Conservation (phyloP, 2,329 filamentous ascomycete genomes). For the Colletotrichum spaethianum region DNA sequence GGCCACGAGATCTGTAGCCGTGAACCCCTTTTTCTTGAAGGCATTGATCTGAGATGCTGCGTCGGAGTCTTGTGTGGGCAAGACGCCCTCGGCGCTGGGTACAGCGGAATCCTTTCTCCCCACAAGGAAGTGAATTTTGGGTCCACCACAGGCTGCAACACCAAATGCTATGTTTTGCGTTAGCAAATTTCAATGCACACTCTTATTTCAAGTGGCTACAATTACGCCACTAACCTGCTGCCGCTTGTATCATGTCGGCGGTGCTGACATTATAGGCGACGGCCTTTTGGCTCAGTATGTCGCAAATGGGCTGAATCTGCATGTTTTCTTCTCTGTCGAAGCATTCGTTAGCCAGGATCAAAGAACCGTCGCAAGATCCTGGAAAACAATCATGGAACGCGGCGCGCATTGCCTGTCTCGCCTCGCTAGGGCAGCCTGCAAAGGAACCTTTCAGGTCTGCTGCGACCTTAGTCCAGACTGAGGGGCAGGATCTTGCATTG, state of each 20-base stretch:
- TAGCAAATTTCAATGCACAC: not conserved
- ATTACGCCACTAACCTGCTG: conserved; percentile 10
- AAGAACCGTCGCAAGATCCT: conserved; percentile 23
- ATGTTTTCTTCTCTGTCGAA: conserved; percentile 26
- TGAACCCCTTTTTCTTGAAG: conserved; percentile 29
- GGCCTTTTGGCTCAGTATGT: conserved; percentile 25
- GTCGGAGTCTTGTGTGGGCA: conserved; percentile 28
- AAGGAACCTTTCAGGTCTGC: conserved; percentile 22
- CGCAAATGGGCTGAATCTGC: conserved; percentile 28
- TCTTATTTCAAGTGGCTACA: rapidly evolving
- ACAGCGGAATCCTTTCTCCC: conserved; percentile 8
- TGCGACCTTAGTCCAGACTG: conserved; percentile 20
- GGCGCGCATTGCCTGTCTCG: conserved; percentile 23
- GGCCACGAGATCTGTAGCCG: conserved; percentile 23
- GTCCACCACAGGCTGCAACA: conserved; percentile 27
- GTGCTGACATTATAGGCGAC: conserved; percentile 20
- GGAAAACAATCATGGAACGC: conserved; percentile 32
- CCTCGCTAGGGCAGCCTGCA: conserved; percentile 2
- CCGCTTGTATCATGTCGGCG: conserved; percentile 31
- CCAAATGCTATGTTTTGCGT: conserved; percentile 9
- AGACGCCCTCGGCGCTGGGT: conserved; percentile 2
- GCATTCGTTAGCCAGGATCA: conserved; percentile 29
- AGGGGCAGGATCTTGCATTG: conserved; percentile 9
- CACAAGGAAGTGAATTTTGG: conserved; percentile 1
- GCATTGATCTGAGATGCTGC: conserved; percentile 23